phyloP scores from a whole-genome alignment of 2,329 filamentous ascomycete genomes.

The Aspergillus phoenicis region DNA sequence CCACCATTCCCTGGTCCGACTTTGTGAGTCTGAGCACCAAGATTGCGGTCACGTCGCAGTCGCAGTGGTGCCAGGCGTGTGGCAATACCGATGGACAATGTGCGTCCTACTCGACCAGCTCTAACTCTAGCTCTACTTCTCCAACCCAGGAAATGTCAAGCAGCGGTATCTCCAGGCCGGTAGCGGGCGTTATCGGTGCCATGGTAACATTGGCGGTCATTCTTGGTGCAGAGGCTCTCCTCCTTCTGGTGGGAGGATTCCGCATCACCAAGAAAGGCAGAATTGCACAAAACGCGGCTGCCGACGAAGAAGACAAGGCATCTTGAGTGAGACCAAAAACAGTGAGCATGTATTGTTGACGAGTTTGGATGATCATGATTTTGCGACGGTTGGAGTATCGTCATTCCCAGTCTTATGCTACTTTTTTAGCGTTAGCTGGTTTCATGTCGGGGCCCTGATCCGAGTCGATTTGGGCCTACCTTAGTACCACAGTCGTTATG shows the following conservation, averaged over 20 bases:
- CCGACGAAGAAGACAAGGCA: conserved; percentile 25
- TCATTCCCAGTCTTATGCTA: no score
- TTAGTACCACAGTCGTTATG: no score
- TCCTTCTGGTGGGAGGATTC: conserved; percentile 60
- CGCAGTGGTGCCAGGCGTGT: conserved; percentile 74
- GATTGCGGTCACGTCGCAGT: conserved; percentile 67
- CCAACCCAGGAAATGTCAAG: conserved; percentile 24
- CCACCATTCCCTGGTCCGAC: conserved; percentile 66
- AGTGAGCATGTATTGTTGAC: background rate
- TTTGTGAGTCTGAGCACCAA: conserved; percentile 66
- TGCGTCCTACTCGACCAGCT: conserved; percentile 46
- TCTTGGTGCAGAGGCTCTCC: conserved; percentile 57
- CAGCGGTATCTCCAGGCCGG: conserved; percentile 63
- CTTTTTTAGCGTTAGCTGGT: no score
- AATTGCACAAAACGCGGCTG: conserved; percentile 14
- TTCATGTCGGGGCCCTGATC: no score
- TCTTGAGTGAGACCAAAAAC: background rate
- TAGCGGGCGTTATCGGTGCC: conserved; percentile 80
- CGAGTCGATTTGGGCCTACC: no score
- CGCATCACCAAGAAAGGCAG: conserved; percentile 59
- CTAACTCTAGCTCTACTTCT: conserved; percentile 28
- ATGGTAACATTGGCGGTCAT: conserved; percentile 68
- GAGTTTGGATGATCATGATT: background rate
- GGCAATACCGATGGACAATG: conserved; percentile 72
- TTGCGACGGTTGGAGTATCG: no score